Percentiles rank a stretch among this genome's conserved stretches.
These are phyloP conservation scores for Dichotomocladium elegans DNA, from an alignment of 371 early-diverging fungal species.

Conservation along the genomic window DNA sequence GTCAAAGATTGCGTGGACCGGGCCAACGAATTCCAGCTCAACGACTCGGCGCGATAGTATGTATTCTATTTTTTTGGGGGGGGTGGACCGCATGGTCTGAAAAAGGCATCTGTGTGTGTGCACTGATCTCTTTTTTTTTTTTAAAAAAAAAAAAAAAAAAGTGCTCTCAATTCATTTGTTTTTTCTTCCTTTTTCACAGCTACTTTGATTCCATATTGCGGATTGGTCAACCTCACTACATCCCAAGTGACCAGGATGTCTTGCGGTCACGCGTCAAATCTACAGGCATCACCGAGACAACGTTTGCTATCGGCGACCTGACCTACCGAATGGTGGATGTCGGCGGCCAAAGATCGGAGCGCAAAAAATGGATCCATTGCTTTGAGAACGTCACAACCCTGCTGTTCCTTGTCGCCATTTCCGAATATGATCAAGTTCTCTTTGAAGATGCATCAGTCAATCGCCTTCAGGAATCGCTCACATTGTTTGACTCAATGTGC, in stretches of 20 bases:
- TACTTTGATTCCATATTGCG: constrained; percentile 91
- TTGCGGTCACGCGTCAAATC: constrained; percentile 79
- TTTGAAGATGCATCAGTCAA: constrained; percentile 20
- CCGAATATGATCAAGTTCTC: constrained; percentile 21
- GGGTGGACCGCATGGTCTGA: not conserved
- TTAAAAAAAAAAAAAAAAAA: not conserved
- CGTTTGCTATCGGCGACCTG: constrained; percentile 76
- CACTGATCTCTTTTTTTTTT: too few species aligned
- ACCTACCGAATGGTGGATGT: constrained; percentile 91
- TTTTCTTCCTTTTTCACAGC: constrained; percentile 49
- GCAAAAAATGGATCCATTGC: constrained; percentile 92
- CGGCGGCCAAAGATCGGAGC: constrained; percentile 86
- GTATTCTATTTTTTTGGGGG: constrained; percentile 6
- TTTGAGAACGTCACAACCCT: constrained; percentile 92
- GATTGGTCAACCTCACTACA: constrained; percentile 68
- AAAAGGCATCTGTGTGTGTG: too few species aligned
- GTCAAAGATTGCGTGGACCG: constrained; percentile 72
- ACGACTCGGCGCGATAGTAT: constrained; percentile 81
- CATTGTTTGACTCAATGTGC: constrained; percentile 24
- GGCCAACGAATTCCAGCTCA: constrained; percentile 84
- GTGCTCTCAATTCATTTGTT: not conserved
- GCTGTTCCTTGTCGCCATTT: constrained; percentile 71
- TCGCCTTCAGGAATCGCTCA: constrained; percentile 18
- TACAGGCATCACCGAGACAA: constrained; percentile 82
- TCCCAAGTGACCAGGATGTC: constrained; percentile 85